Evolutionary conservation across 305 asterid species (phyloP).

Genomic region (Fraxinus floribunda): DNA sequence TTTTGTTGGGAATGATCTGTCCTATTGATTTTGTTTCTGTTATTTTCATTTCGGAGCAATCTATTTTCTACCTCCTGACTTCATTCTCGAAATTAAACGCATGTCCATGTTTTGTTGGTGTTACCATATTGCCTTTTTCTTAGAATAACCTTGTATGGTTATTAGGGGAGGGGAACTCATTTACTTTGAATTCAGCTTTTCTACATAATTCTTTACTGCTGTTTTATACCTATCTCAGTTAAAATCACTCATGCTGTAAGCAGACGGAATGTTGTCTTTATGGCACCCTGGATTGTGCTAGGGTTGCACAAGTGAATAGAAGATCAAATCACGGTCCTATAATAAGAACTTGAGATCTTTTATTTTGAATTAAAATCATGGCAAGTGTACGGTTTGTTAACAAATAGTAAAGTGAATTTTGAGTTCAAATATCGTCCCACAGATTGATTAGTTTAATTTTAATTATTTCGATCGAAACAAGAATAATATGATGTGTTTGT

Average conservation of each 20-base stretch:
- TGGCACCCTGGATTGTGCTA: neutral
- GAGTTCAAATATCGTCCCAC: neutral
- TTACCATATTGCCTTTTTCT: neutral
- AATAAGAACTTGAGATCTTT: neutral
- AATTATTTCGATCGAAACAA: too few relatives aligned
- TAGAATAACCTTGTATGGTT: neutral
- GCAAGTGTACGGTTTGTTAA: neutral
- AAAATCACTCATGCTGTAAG: neutral
- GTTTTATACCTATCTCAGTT: neutral
- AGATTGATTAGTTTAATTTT: too few relatives aligned
- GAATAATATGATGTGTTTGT: neutral
- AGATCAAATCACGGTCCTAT: neutral
- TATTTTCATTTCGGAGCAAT: neutral
- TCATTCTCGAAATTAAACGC: neutral
- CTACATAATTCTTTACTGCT: neutral
- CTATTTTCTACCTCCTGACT: neutral
- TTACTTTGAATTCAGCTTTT: neutral
- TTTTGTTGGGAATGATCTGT: conserved; percentile 30
- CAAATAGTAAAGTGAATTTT: neutral
- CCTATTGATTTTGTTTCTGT: conserved; percentile 8
- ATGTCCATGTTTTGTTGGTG: neutral
- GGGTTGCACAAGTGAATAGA: neutral
- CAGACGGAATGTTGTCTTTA: neutral
- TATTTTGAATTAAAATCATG: neutral
- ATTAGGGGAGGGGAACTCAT: neutral